phyloP scores from a whole-genome alignment of 2,329 filamentous ascomycete species.

The Aspergillus sp. region DNA sequence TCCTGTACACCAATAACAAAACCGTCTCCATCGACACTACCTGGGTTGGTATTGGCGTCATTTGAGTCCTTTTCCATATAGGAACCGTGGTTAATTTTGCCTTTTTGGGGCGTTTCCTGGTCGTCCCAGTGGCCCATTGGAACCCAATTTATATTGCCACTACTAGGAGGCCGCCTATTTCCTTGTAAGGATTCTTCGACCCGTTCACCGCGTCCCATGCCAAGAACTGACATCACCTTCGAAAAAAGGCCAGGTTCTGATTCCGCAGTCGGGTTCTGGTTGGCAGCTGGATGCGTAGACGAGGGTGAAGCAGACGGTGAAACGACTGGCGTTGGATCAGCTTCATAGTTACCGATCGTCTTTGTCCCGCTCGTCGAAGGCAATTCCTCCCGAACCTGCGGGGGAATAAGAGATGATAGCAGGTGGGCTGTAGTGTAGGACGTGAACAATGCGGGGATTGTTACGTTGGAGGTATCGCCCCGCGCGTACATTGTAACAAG shows the following conservation, averaged over 20 bases:
- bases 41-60: constrained; percentile 18
- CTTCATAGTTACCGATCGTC: constrained; percentile 19
- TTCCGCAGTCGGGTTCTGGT: constrained; percentile 19
- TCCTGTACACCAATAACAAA: constrained; percentile 85
- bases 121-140: constrained; percentile 65
- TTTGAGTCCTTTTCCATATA: constrained; percentile 16
- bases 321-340: constrained; percentile 31
- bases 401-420: constrained; percentile 80
- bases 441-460: constrained; percentile 92
- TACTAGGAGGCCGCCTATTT: constrained; percentile 67
- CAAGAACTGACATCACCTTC: constrained; percentile 46
- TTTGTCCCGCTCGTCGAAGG: constrained; percentile 57
- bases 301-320: constrained; percentile 32
- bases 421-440: constrained; percentile 92
- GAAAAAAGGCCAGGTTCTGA: constrained; percentile 39
- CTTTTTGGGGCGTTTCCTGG: constrained; percentile 34
- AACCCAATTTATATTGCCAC: constrained; percentile 73
- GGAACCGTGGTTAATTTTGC: background rate
- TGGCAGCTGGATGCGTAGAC: constrained; percentile 24
- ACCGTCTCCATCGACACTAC: constrained; percentile 51
- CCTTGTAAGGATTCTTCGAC: constrained; percentile 41
- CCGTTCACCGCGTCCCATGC: constrained; percentile 33
- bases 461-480: constrained; percentile 91
- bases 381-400: constrained; percentile 63
- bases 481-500: constrained; percentile 98